Evolutionary conservation across 1,284 basidiomycete species (phyloP).

Genomic region (Cryptococcus floricola): DNA sequence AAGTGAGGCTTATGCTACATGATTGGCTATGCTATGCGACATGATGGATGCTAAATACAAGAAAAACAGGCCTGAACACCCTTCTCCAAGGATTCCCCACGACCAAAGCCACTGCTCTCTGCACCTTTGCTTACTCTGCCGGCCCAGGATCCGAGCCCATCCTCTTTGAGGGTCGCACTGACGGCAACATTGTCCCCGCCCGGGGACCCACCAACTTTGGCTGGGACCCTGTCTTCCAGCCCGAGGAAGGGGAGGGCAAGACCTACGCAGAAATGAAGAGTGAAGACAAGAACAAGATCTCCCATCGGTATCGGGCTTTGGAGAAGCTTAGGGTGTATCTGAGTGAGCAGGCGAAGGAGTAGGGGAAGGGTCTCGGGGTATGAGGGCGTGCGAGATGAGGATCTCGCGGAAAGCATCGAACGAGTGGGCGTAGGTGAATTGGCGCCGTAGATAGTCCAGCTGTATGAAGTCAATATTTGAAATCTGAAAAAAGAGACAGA

Average conservation of each 20-base stretch:
- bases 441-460: slow-evolving; percentile 11
- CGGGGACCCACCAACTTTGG: slow-evolving; percentile 73
- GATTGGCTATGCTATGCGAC: neutral
- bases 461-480: slow-evolving; percentile 1
- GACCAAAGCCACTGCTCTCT: slow-evolving; percentile 79
- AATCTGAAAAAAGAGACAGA: neutral
- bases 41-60: neutral
- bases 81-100: slow-evolving; percentile 79
- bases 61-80: slow-evolving; percentile 66
- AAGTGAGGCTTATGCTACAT: slow-evolving; percentile 13
- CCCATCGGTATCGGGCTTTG: slow-evolving; percentile 83
- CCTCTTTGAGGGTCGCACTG: slow-evolving; percentile 88
- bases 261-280: slow-evolving; percentile 87
- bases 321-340: slow-evolving; percentile 73
- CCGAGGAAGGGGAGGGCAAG: slow-evolving; percentile 51
- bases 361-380: neutral
- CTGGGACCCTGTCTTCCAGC: slow-evolving; percentile 93
- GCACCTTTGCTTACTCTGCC: slow-evolving; percentile 90
- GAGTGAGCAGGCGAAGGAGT: slow-evolving; percentile 17
- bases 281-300: slow-evolving; percentile 80
- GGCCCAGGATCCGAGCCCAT: slow-evolving; percentile 71
- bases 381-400: slow-evolving; percentile 1
- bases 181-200: slow-evolving; percentile 81
- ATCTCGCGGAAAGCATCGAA: neutral
- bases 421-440: slow-evolving; percentile 18